Conservation (phyloP, 306 rosid genomes). For the Dryas alaskensis region DNA sequence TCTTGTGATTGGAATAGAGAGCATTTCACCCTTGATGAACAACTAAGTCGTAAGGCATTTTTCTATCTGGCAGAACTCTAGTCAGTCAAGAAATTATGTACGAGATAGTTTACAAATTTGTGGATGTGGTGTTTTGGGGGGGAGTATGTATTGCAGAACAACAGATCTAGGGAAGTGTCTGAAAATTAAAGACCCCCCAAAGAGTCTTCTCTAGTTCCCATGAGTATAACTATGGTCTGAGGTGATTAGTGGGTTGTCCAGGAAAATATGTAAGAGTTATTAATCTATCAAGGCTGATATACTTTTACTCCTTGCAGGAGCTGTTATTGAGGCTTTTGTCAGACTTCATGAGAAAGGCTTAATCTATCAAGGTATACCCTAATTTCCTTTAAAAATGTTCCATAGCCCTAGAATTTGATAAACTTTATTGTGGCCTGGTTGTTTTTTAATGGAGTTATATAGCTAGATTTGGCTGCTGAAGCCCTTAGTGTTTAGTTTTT, state of each 20-base stretch:
- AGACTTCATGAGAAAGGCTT: constrained; percentile 93
- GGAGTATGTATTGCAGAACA: background rate
- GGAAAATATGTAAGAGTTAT: background rate
- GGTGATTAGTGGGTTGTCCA: background rate
- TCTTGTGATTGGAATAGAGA: constrained; percentile 98
- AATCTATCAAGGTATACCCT: constrained; percentile 80
- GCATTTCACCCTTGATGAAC: constrained; percentile 95
- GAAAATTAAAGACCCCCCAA: background rate
- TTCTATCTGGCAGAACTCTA: constrained; percentile 44
- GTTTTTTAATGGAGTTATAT: background rate
- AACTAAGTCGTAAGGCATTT: constrained; percentile 97
- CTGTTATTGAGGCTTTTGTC: constrained; percentile 93
- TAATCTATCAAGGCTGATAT: background rate
- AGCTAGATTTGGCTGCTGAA: constrained; percentile 6
- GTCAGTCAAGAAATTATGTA: constrained; percentile 18
- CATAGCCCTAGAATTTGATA: background rate
- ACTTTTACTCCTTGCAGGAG: constrained; percentile 57
- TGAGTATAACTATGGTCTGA: background rate
- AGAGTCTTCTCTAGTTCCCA: background rate
- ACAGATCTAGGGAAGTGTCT: background rate
- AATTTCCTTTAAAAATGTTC: constrained; percentile 11
- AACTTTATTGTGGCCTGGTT: constrained; percentile 6
- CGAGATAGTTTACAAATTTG: constrained; percentile 18
- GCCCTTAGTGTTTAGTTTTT: background rate
- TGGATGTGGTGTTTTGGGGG: background rate